Evolutionary conservation across 1,284 basidiomycete genomes (phyloP), one percentile per base, ranked within the genome.

Genomic region (Fomes fomentarius): DNA sequence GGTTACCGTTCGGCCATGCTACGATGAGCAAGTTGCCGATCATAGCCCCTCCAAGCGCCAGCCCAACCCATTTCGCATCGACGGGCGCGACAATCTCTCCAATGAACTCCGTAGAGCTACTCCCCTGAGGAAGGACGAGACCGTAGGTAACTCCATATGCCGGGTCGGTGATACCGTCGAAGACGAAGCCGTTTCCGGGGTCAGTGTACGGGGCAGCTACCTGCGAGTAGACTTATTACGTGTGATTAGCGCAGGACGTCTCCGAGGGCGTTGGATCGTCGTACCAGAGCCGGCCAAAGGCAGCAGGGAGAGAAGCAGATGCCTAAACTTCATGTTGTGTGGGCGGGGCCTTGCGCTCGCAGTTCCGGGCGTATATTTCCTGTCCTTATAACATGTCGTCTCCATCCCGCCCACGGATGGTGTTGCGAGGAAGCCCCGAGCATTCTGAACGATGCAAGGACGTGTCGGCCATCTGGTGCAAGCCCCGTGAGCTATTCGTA

Each of bases 81-180:
- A 81, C 71, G 3, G 84, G 83, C 9, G 81, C 78, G 30, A 84
- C 78, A 47, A 85, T 79, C 67, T 83, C 81, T 52, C 78, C 84
- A 59, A 87, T 82, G 65, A 85, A 85, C 62, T 86, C 83, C 25
- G 69, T 71, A 17, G 71, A 71, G n/a, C 71, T 67, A 7, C 66
- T 69, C 12, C 76, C 63, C 17, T 79, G 77, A 19, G 82, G 82
- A 61, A 85, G 81, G 34, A 79, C 71, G 55, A 76, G 77, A 52
- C 82, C 83, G 60, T 79, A 81, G 22, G 75, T 77, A 5, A 84
- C 80, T 19, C 63, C 47, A 61, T 83, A 76, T 2, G 72, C 75
- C 22, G 79, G 71, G 46, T 83, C 81, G 5, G 75, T 78, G 49
- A 74, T 63, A 44, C 82, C 82, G 58, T 73, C 76, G 68, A 84